phyloP scores from a whole-genome alignment of 257 asterid genomes.

The Dorcoceras hygrometricum region DNA sequence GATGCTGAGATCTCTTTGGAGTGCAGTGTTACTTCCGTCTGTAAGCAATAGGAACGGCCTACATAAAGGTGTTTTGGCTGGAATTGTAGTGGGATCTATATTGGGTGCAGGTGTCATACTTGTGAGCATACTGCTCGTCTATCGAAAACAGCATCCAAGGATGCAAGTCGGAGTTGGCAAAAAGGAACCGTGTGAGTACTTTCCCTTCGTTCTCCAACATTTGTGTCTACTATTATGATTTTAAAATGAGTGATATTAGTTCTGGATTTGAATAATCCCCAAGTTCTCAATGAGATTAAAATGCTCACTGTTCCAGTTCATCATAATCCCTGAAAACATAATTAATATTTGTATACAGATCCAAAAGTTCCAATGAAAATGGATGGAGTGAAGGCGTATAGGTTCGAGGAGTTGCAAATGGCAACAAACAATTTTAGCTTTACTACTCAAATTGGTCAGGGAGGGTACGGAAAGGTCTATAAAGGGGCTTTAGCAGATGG shows the following conservation, averaged over 20 bases:
- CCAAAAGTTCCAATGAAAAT: constrained; percentile 43
- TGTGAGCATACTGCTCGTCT: constrained; percentile 25
- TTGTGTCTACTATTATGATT: not conserved
- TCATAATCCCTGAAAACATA: constrained; percentile 3
- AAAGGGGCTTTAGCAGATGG: constrained; percentile 80
- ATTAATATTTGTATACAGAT: constrained; percentile 25
- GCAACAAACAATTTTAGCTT: constrained; percentile 60
- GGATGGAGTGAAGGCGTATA: constrained; percentile 75
- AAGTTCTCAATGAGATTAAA: too few relatives aligned
- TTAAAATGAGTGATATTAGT: not conserved
- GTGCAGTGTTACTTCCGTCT: constrained; percentile 43
- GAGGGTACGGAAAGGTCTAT: constrained; percentile 96
- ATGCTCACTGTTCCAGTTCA: too few relatives aligned
- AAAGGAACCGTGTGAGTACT: constrained; percentile 32
- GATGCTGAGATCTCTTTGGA: constrained; percentile 6
- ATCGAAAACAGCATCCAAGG: constrained; percentile 21
- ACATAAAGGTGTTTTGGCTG: constrained; percentile 43
- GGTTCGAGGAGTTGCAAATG: constrained; percentile 42
- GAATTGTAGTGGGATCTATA: constrained; percentile 39
- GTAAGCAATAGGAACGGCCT: constrained; percentile 24
- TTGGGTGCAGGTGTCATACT: constrained; percentile 28
- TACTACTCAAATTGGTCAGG: constrained; percentile 74
- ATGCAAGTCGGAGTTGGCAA: constrained; percentile 22
- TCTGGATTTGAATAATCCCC: not conserved
- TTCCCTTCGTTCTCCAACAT: not conserved